Base-by-base conservation (phyloP, 75 land plant species). In the Pseudotsuga menziesii region DNA sequence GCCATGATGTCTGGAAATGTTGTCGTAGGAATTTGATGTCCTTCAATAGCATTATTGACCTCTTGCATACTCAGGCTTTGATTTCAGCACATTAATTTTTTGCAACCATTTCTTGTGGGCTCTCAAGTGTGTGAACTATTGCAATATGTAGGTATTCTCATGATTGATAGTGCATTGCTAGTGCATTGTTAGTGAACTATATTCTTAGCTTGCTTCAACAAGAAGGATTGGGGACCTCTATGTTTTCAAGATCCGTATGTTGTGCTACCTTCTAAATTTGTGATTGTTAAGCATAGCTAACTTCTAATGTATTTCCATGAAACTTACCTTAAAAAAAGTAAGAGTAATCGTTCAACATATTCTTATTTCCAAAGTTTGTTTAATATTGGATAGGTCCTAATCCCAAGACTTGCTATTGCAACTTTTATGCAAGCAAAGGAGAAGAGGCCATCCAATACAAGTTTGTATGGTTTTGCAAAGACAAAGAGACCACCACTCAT, bases 181-280 rank as follows among this genome's bases (percentile, higher is more conserved):
- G 88, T 75, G 93, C 90, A 36, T 77, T 91, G 13, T 72, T 86
- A 75, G 78, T 85, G 20, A 90, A 90, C 58, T 91, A 91, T 84
- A 76, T 66, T 44, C 66, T 83, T 12, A 77, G 90, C 79, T 64
- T 86, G 78, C 72, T 91, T 74, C 90, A 91, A 67, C 90, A 91
- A 61, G 82, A 82, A 69, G 88, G 90, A 67, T 84, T 81, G 4
- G 44, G 44, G 54, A 73, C 83, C 39, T 74, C 78, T 12, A 12
- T 72, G 52, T 75, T 83, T 74, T 44, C 78, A 2, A 84, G 75
- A 70, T 78, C 58, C 72, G 87, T 87, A 83, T 54, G 27, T 35
- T 35, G 36, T 35, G 36, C 36, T 2, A 35, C 36, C 36, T 35
- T 35, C 36, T 35, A 35, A 35, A 35, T 35, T 35, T 35, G 2